Conservation (phyloP, 1,284 basidiomycete genomes). For the Austropuccinia psidii region DNA sequence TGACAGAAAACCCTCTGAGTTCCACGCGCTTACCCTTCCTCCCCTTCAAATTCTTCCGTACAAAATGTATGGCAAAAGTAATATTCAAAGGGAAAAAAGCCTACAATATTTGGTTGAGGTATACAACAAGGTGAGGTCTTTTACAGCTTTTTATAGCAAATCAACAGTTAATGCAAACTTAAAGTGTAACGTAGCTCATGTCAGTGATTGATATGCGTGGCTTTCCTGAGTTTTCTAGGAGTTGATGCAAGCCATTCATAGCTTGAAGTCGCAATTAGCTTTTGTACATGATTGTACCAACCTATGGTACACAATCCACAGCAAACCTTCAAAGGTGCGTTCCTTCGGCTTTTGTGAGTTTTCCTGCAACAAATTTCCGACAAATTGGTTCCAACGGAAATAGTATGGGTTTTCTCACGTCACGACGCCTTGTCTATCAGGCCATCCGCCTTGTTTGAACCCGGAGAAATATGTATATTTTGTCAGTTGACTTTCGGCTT, state of each 20-base stretch:
- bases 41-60: constrained; percentile 19
- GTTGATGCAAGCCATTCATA: constrained; percentile 4
- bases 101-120: constrained; percentile 14
- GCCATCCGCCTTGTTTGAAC: not conserved
- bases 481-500: not conserved
- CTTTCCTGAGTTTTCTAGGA: not conserved
- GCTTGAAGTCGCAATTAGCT: constrained; percentile 15
- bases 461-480: constrained; percentile 8
- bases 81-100: not conserved
- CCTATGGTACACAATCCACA: not conserved
- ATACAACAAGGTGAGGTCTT: constrained; percentile 9
- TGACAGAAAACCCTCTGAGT: not conserved
- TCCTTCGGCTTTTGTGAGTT: not conserved
- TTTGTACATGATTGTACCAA: constrained; percentile 2
- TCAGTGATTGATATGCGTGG: not conserved
- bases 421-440: not conserved
- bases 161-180: not conserved
- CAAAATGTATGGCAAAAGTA: not conserved
- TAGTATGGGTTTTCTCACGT: constrained; percentile 16
- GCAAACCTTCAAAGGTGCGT: constrained; percentile 4
- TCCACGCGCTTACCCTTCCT: constrained; percentile 15
- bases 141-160: not conserved
- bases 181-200: not conserved
- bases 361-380: not conserved
- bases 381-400: not conserved